Base-by-base conservation (phyloP, 805 yeast genomes). In the Citeromyces nyonsensis region DNA sequence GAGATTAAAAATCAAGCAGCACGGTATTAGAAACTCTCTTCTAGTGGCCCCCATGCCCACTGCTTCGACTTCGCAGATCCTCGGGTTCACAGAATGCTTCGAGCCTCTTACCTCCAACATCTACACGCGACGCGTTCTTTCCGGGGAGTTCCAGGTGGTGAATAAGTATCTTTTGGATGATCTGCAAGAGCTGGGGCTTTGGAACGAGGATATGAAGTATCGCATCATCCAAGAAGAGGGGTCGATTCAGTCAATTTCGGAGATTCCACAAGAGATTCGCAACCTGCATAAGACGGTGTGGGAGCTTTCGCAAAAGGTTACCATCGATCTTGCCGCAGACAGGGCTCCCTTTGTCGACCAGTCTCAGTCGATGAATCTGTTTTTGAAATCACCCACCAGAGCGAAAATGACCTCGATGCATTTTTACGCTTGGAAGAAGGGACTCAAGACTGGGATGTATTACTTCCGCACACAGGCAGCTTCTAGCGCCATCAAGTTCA, bases 391-490 rank as follows among this genome's bases (percentile, higher is more conserved):
- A 38, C 96, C 96, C 38, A 85, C 97, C 2, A 81, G 84, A 88
- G 94, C 95, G 47, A 91, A 91, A 56, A 68, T 91, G 51, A 91
- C 97, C 5, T 74, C 91, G 41, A 91, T 91, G 96, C 98, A 91
- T 56, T 91, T 91, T 66, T 88, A 91, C 52, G 97, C 95, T 31
- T 91, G 98, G 98, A 81, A 82, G 64, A 84, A 81, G 63, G 98
- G 98, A 38, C 69, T 91, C 52, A 91, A 91, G 69, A 91, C 98
- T 4, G 98, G 98, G 49, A 88, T 91, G 93, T 91, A 91, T 66
- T 91, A 91, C 59, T 64, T 91, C 55, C 77, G 97, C 59, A 88
- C 97, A 8, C 94, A 83, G 66, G 95, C 97, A 38, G 98, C 98
- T 13, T 72, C 95, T 28, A 81, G 94, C 33, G 96, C 98, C 31